phyloP scores from a whole-genome alignment of 805 yeast genomes.

The Yarrowia hollandica region DNA sequence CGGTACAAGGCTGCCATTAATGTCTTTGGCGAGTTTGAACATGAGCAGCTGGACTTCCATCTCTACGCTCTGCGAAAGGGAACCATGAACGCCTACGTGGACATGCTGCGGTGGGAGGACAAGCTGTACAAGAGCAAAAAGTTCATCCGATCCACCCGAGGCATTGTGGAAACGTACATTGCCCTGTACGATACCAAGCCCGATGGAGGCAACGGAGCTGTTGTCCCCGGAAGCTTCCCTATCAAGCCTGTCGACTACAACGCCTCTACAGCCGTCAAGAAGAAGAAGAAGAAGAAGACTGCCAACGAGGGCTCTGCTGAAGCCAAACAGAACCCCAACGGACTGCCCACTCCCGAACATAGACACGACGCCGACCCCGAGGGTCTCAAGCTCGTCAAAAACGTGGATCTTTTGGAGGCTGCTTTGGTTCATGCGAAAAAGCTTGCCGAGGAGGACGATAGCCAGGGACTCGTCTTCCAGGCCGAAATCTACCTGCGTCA shows the following conservation, averaged over 20 bases:
- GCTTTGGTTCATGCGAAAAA: slow-evolving; percentile 46
- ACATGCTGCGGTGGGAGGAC: slow-evolving; percentile 82
- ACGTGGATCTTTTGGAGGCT: slow-evolving; percentile 33
- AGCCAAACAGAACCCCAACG: slow-evolving; percentile 53
- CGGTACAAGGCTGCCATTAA: slow-evolving; percentile 67
- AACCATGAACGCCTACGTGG: slow-evolving; percentile 78
- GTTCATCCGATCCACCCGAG: slow-evolving; percentile 66
- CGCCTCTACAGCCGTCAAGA: slow-evolving; percentile 47
- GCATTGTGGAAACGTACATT: slow-evolving; percentile 60
- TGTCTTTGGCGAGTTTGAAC: slow-evolving; percentile 66
- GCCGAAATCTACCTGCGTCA: slow-evolving; percentile 46
- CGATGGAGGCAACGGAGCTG: slow-evolving; percentile 11
- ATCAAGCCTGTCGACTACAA: slow-evolving; percentile 48
- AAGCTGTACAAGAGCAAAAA: slow-evolving; percentile 65
- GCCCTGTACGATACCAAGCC: slow-evolving; percentile 40
- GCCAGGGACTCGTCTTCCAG: background rate
- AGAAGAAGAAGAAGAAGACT: slow-evolving; percentile 42
- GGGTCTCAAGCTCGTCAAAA: slow-evolving; percentile 44
- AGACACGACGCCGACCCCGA: slow-evolving; percentile 48
- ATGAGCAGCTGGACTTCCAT: slow-evolving; percentile 94
- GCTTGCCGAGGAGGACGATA: slow-evolving; percentile 41
- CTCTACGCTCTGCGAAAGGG: slow-evolving; percentile 88
- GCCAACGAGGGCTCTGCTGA: slow-evolving; percentile 33
- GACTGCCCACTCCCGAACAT: slow-evolving; percentile 42
- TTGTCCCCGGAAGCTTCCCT: slow-evolving; percentile 26